These are phyloP conservation scores for Trichoderma gamsii DNA, from an alignment of 495 filamentous ascomycete species.

Conservation along the genomic window DNA sequence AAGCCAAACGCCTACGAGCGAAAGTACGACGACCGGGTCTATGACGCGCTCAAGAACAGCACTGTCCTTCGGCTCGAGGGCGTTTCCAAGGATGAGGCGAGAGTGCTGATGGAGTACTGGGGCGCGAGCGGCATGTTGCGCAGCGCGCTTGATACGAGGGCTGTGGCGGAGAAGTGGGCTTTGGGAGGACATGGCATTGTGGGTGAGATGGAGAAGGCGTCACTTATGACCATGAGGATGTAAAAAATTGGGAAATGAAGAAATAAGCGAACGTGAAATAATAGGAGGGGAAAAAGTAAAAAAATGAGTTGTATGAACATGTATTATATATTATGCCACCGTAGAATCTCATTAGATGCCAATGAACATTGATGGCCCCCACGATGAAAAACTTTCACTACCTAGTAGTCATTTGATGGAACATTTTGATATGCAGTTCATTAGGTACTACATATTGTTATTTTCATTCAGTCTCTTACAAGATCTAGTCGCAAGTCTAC, in stretches of 20 bases:
- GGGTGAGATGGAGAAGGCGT: conserved; percentile 70
- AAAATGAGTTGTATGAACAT: conserved; percentile 13
- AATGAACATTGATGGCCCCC: neutral
- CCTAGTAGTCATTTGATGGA: neutral
- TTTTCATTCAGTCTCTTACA: neutral
- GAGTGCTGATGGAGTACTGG: conserved; percentile 86
- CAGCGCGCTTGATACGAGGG: conserved; percentile 58
- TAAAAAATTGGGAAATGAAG: conserved; percentile 16
- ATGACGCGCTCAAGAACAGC: conserved; percentile 49
- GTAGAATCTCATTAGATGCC: neutral
- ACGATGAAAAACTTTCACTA: neutral
- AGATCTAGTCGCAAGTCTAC: conserved; percentile 10
- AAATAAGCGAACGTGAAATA: neutral
- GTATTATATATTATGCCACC: conserved; percentile 14
- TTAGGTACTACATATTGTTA: neutral
- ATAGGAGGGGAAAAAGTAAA: neutral
- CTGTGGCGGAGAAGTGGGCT: conserved; percentile 79
- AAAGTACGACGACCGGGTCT: conserved; percentile 61
- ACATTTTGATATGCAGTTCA: neutral
- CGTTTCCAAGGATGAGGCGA: conserved; percentile 67
- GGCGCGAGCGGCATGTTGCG: conserved; percentile 77
- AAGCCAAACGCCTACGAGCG: conserved; percentile 55
- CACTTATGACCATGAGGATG: conserved; percentile 45
- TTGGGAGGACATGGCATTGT: conserved; percentile 74
- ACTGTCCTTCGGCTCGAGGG: conserved; percentile 51